Evolutionary conservation across 148 eudicot species (phyloP).

Genomic region (Dianthus caryophyllus): DNA sequence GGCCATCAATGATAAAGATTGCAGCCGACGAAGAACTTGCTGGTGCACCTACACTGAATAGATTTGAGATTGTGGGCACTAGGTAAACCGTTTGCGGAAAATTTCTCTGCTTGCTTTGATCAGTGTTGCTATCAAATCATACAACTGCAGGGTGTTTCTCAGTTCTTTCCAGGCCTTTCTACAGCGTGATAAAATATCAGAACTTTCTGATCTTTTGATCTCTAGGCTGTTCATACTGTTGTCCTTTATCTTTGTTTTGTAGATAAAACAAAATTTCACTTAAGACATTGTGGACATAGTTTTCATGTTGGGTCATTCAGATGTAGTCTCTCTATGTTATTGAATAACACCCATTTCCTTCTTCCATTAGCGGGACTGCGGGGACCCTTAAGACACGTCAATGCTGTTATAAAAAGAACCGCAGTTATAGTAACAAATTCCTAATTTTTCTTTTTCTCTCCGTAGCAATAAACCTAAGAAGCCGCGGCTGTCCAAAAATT

Average conservation of each 20-base stretch:
- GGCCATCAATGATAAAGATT: slow-evolving; percentile 72
- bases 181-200: no score
- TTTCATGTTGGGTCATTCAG: no score
- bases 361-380: no score
- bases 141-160: not conserved
- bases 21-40: slow-evolving; percentile 29
- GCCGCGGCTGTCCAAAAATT: slow-evolving; percentile 48
- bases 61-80: slow-evolving; percentile 62
- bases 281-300: no score
- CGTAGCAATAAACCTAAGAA: slow-evolving; percentile 59
- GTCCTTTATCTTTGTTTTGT: not conserved
- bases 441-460: not conserved
- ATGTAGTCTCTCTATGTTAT: no score
- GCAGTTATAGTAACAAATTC: no score
- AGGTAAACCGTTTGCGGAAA: slow-evolving; percentile 36
- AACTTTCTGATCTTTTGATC: not conserved
- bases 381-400: no score
- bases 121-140: not conserved
- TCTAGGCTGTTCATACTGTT: not conserved
- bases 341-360: no score
- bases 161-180: no score
- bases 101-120: not conserved
- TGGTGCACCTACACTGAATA: slow-evolving; percentile 31
- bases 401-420: not conserved
- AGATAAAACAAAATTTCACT: not conserved